Evolutionary conservation across 2,329 filamentous ascomycete genomes (phyloP).

Genomic region (Penicillium hesseltinei): DNA sequence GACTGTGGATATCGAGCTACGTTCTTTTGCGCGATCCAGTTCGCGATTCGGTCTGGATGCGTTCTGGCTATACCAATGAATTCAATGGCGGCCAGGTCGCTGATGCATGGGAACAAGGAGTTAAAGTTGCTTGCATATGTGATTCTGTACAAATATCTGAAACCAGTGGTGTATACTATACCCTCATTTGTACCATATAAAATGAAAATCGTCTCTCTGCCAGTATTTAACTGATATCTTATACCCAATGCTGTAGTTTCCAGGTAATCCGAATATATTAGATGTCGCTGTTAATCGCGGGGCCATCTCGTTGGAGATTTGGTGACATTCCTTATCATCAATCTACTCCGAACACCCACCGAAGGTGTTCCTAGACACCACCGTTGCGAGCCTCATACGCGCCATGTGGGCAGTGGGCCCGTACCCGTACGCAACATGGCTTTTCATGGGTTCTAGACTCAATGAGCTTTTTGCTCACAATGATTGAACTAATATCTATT

Average conservation of each 20-base stretch:
- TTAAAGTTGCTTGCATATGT: neutral
- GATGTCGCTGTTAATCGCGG: neutral
- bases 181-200: conserved; percentile 6
- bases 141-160: conserved; percentile 11
- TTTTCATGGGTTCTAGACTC: neutral
- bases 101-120: conserved; percentile 8
- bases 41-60: neutral
- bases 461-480: neutral
- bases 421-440: neutral
- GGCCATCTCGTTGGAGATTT: neutral
- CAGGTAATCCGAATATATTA: neutral
- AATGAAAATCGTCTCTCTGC: conserved; percentile 6
- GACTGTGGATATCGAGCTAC: neutral
- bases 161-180: neutral
- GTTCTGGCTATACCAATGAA: neutral
- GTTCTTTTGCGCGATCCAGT: neutral
- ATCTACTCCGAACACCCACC: neutral
- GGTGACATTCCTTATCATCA: no score
- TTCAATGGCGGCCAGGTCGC: neutral
- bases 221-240: neutral
- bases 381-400: neutral
- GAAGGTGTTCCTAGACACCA: neutral
- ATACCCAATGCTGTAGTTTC: neutral
- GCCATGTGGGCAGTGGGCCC: neutral
- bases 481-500: neutral